A percentile compares a stretch with the other conserved stretches of the same genome.
phyloP scores from a whole-genome alignment of 2,329 filamentous ascomycete species.

The Biscogniauxia mediterranea region DNA sequence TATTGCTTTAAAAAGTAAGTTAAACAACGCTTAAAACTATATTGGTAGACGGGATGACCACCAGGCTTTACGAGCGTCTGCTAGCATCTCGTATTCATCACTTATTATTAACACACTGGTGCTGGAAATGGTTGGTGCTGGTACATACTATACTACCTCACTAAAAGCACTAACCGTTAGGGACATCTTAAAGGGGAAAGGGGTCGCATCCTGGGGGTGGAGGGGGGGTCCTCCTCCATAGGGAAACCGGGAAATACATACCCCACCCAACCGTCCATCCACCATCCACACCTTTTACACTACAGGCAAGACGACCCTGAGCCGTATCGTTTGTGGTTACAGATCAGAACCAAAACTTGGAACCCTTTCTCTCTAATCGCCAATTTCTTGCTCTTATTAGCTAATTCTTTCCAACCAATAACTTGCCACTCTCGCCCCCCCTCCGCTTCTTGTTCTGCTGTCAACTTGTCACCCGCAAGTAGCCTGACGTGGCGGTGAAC shows the following conservation, averaged over 20 bases:
- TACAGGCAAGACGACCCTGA: not conserved
- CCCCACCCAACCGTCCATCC: no score
- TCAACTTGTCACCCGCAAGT: not conserved
- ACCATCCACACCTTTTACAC: no score
- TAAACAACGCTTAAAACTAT: no score
- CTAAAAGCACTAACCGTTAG: no score
- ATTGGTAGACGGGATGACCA: no score
- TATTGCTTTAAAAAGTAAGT: no score
- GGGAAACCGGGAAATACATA: no score
- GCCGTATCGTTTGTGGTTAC: not conserved
- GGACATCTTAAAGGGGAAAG: no score
- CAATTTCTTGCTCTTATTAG: slow-evolving; percentile 6
- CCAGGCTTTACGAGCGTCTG: not conserved
- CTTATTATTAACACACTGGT: slow-evolving; percentile 1
- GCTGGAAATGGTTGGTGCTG: not conserved
- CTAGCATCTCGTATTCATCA: slow-evolving; percentile 3
- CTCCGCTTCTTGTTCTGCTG: not conserved
- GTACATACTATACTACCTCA: no score
- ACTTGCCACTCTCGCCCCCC: not conserved
- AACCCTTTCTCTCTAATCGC: not conserved
- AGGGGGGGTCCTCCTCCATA: no score
- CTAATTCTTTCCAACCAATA: not conserved
- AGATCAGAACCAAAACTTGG: not conserved
- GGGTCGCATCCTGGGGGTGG: no score
- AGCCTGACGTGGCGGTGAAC: not conserved